Conservation (phyloP, 257 asterid species). For the Forsythia viridissima region DNA sequence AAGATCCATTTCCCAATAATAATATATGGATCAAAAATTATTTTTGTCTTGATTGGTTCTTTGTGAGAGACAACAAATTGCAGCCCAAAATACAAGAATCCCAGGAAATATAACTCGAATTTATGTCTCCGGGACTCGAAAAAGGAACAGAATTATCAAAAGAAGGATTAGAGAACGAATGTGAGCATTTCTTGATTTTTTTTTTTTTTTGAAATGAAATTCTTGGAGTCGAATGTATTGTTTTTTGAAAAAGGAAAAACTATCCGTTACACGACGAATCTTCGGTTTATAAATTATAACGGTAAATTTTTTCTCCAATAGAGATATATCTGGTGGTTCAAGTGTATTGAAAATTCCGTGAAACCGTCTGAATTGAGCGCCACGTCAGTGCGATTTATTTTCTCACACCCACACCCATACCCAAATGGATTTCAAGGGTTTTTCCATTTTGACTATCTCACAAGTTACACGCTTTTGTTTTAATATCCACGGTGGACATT, state of each 20-base stretch:
- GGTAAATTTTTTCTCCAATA: conserved; percentile 33
- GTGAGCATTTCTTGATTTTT: conserved; percentile 22
- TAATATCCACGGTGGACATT: no score
- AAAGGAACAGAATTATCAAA: background rate
- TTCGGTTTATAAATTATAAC: conserved; percentile 55
- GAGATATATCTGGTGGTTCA: conserved; percentile 27
- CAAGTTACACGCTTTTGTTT: no score
- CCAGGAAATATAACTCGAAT: background rate
- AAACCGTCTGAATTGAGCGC: background rate
- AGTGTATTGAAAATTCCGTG: conserved; percentile 26
- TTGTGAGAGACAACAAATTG: background rate
- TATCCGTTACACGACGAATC: conserved; percentile 63
- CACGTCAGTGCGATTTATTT: background rate
- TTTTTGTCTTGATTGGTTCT: conserved; percentile 12
- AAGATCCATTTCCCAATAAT: conserved; percentile 60
- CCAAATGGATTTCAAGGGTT: background rate
- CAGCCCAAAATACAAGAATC: conserved; percentile 7
- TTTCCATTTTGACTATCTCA: background rate
- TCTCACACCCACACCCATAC: no score
- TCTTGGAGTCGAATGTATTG: background rate
- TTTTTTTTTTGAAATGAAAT: conserved; percentile 20
- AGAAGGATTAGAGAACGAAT: background rate
- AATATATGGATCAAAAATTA: background rate
- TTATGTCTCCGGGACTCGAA: conserved; percentile 2
- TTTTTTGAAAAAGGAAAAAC: conserved; percentile 32